These are phyloP conservation scores for Acrasis kona DNA, from an alignment of 78 protist genomes.

Conservation along the genomic window DNA sequence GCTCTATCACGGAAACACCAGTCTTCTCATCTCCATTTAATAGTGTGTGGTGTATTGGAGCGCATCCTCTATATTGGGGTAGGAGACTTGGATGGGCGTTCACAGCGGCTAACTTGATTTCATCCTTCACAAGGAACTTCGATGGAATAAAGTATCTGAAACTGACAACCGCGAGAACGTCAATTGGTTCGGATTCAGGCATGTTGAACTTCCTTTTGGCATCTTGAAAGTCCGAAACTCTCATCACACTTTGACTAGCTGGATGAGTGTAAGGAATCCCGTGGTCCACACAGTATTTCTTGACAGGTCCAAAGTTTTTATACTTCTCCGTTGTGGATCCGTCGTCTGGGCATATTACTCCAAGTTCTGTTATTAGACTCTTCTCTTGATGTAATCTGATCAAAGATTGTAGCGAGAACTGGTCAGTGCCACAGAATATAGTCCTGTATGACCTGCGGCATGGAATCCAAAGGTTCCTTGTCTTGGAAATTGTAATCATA, in stretches of 20 bases:
- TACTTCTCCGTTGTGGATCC: not conserved
- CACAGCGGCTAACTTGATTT: conserved; percentile 25
- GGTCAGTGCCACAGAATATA: not conserved
- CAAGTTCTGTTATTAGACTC: not conserved
- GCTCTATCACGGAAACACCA: conserved; percentile 45
- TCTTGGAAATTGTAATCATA: too few species aligned
- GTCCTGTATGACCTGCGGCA: too few species aligned
- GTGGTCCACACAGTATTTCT: not conserved
- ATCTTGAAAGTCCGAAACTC: not conserved
- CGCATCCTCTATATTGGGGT: conserved; percentile 55
- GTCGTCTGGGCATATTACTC: not conserved
- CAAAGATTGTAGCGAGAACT: not conserved
- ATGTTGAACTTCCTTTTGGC: not conserved
- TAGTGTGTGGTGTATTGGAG: conserved; percentile 51
- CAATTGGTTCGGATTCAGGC: not conserved
- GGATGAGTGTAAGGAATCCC: not conserved
- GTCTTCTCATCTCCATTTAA: conserved; percentile 25
- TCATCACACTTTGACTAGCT: not conserved
- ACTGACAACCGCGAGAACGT: not conserved
- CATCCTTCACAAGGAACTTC: not conserved
- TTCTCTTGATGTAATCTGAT: not conserved
- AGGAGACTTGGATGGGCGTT: conserved; percentile 65
- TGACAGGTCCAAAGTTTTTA: not conserved
- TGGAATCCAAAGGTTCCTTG: too few species aligned
- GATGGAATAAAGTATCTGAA: conserved; percentile 20